Evolutionary conservation across 2,329 filamentous ascomycete species (phyloP), one percentile per base, ranked within the genome.

Genomic region (Beauveria rudraprayagi): DNA sequence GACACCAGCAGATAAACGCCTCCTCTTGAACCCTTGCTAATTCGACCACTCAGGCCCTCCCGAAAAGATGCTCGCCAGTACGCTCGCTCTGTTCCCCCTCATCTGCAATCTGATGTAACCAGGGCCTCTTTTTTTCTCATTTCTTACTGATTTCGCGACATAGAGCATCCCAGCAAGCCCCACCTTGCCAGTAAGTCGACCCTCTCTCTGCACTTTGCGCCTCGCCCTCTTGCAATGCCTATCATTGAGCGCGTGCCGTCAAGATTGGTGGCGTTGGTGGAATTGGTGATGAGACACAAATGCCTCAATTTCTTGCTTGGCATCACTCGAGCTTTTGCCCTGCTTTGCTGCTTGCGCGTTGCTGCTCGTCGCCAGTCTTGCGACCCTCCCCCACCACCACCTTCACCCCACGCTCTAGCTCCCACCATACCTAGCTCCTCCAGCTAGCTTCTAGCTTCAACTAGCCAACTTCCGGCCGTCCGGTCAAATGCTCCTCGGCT

Each of bases 131-230:
- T 59, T 52, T 61, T 48, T 48, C 11, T 52, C 34, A 17, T 51
- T 53, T 46, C 57, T 60, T 46, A 60, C 57, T 60, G 57, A 60
- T 28, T 10, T 60, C 48, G 40, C 57, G 28, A 60, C 57, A 60
- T 72, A 88, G 85, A 88, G 76, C 86, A 89, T 71, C 85, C 86
- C 64, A 83, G 82, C 75, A 86, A 87, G 75, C 86, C 86, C 74
- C 86, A 89, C 77, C 72, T 89, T 63, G 76, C 74, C 69, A 81
- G 85, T 86, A 78, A 80, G 83, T 77, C 61, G 64, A 61, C 60
- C 64, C 51, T 16, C 34, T 37, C 43, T 59, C 30, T 55, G 46
- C 16, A 43, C 30, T 59, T 62, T 61, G 51, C 51, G 40, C 51
- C 58, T 48, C 44, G 16, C 51, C 30, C 43, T 41, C 43, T 44